phyloP scores from a whole-genome alignment of 2,329 filamentous ascomycete species.

The Blumeria graminis region DNA sequence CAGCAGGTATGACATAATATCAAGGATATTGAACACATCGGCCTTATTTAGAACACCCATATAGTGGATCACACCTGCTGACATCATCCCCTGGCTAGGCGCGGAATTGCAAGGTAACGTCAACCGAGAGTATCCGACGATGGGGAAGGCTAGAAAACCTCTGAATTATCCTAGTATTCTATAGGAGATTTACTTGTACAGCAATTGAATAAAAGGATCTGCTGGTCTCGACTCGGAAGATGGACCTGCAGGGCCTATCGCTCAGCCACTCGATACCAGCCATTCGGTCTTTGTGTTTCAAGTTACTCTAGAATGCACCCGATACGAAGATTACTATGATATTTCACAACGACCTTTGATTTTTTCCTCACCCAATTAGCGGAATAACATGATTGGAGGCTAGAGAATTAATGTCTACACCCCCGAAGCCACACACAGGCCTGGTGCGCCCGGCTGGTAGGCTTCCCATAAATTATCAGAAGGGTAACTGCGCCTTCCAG shows the following conservation, averaged over 20 bases:
- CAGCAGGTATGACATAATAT: not conserved
- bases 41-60: not conserved
- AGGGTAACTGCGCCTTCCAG: too few species aligned
- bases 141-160: not conserved
- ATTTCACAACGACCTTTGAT: too few species aligned
- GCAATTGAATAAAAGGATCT: not conserved
- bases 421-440: too few species aligned
- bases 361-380: too few species aligned
- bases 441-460: too few species aligned
- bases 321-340: too few species aligned
- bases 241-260: not conserved
- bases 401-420: too few species aligned
- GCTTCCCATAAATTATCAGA: too few species aligned
- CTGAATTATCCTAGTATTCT: not conserved
- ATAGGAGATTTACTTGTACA: not conserved
- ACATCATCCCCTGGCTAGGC: not conserved
- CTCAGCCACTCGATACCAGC: too few species aligned
- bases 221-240: not conserved
- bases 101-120: not conserved
- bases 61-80: not conserved
- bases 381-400: too few species aligned
- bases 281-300: too few species aligned
- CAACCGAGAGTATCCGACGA: not conserved
- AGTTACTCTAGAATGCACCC: too few species aligned
- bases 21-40: not conserved